These are phyloP conservation scores for Plasmopara halstedii DNA, from an alignment of 352 stramenopile species.

Conservation along the genomic window DNA sequence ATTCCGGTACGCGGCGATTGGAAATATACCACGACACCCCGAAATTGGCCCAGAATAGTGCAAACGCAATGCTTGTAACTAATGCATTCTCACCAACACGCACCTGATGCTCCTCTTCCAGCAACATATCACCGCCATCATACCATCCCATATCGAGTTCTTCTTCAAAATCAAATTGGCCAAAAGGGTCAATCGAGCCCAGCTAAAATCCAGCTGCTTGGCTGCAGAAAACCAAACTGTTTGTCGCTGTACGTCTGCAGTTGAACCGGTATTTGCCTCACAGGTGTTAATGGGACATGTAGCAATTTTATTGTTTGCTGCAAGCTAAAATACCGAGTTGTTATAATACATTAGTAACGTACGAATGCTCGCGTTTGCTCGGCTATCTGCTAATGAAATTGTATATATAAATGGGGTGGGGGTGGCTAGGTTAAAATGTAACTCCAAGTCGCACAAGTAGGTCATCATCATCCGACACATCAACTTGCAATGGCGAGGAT, in stretches of 20 bases:
- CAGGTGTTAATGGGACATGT: conserved; percentile 12
- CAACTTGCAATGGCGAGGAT: not conserved
- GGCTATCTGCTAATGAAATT: no score
- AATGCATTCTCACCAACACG: conserved; percentile 53
- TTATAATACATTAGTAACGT: no score
- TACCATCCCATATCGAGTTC: conserved; percentile 24
- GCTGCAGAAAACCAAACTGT: not conserved
- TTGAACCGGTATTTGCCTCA: not conserved
- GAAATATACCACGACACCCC: conserved; percentile 52
- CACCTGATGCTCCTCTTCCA: conserved; percentile 56
- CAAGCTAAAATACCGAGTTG: no score
- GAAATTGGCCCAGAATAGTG: conserved; percentile 66
- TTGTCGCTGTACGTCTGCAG: not conserved
- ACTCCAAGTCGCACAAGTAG: conserved; percentile 21
- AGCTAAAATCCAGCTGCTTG: not conserved
- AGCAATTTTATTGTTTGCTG: no score
- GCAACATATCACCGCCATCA: conserved; percentile 26
- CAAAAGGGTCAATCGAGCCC: not conserved
- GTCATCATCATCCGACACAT: conserved; percentile 16
- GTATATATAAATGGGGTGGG: no score
- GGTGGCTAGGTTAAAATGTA: conserved; percentile 13
- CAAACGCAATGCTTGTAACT: conserved; percentile 49
- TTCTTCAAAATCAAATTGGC: not conserved
- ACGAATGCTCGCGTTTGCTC: no score
- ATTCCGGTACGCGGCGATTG: conserved; percentile 47